These are phyloP conservation scores for Gautieria morchelliformis DNA, from an alignment of 768 basidiomycete species.

Conservation along the genomic window DNA sequence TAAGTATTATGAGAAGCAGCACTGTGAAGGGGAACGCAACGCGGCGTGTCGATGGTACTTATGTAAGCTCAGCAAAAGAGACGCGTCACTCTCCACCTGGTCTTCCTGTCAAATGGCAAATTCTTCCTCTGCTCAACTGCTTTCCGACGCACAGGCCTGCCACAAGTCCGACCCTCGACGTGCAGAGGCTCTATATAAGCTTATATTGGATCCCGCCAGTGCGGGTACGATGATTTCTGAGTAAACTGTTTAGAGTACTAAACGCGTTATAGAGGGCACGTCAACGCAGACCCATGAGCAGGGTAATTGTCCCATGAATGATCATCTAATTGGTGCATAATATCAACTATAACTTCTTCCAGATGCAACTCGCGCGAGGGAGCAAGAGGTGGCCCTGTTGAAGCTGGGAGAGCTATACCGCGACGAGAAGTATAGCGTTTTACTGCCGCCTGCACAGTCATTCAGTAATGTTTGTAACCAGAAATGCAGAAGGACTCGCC, in stretches of 20 bases:
- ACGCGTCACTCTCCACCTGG: conserved; percentile 24
- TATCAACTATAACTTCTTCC: neutral
- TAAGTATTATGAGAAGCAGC: too few species aligned
- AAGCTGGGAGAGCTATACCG: conserved; percentile 82
- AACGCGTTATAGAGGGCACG: conserved; percentile 8
- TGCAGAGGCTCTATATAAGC: conserved; percentile 68
- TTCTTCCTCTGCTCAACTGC: conserved; percentile 23
- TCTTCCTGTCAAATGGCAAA: conserved; percentile 9
- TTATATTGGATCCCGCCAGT: conserved; percentile 42
- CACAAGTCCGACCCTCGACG: conserved; percentile 40
- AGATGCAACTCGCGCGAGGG: conserved; percentile 24
- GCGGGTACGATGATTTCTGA: conserved; percentile 16
- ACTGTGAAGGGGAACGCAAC: too few species aligned
- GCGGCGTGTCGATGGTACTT: too few species aligned
- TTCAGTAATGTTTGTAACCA: conserved; percentile 20
- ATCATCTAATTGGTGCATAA: too few species aligned
- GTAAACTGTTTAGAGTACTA: neutral
- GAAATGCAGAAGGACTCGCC: conserved; percentile 78
- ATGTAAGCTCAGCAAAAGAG: neutral
- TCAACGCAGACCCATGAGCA: conserved; percentile 1
- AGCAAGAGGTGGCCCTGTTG: conserved; percentile 79
- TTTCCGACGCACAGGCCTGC: conserved; percentile 47
- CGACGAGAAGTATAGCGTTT: conserved; percentile 54
- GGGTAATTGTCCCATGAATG: neutral
- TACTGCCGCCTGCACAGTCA: neutral